Base-by-base conservation (phyloP, 2,329 filamentous ascomycete species). In the Xylaria sp. region DNA sequence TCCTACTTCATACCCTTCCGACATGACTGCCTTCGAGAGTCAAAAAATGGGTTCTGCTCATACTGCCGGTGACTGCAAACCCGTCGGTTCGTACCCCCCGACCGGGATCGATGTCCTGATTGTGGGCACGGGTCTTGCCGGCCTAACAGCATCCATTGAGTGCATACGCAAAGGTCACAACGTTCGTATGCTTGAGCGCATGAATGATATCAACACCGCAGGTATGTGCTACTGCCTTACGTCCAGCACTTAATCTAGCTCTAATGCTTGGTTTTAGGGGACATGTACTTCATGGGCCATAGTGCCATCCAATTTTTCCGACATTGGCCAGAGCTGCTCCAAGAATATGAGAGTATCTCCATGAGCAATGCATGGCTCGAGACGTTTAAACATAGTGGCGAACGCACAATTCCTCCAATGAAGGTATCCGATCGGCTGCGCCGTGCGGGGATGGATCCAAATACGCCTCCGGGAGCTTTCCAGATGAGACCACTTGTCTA, bases 271-370 rank as follows among this genome's bases (percentile, higher is more conserved):
- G 22, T 17, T 45, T 20, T 60, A 84, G 85, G 85, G 60, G 86
- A 88, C 75, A 87, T 87, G 83, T 87, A 86, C 77, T 87, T 87
- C 74, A 87, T 88, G 82, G 84, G 85, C 10, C 79, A 87, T 25
- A 85, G 83, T 53, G 85, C 85, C 25, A 87, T 83, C 50, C 80
- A 79, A 42, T 86, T 86, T 76, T 81, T 87, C 73, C 84, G 83
- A 74, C 83, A 86, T 66, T 86, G 84, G 84, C 84, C 84, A 10
- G 83, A 85, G 60, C 79, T 88, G 73, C 77, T 79, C 45, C 76
- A 79, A 56, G 84, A 86, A 69, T 86, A 84, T 75, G 80, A 83
- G 61, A 71, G 75, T 7, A 86, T 86, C 58, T 85, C 83, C 20
- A 81, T 86, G 57, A 82, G 85, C 71, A 82, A 86, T 73, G 80